These are phyloP conservation scores for Sphagnum fallax DNA, from an alignment of 228 moss, liverwort and hornwort genomes.

Conservation along the genomic window DNA sequence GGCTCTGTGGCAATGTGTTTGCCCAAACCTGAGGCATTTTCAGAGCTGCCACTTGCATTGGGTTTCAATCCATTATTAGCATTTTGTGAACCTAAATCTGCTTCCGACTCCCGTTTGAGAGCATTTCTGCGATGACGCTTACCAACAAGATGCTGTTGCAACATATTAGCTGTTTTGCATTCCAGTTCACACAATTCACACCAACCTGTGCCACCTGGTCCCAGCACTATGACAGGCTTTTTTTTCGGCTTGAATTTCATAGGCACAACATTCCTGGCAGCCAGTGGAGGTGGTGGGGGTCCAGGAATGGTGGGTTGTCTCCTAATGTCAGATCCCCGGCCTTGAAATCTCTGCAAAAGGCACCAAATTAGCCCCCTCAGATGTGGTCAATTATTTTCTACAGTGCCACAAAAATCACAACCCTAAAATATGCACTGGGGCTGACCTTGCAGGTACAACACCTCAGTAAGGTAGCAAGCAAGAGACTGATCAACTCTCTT, in stretches of 20 bases:
- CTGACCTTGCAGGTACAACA: too few species aligned
- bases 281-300: constrained; percentile 1
- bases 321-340: constrained; percentile 1
- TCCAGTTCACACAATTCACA: constrained; percentile 12
- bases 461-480: too few species aligned
- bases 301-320: background rate
- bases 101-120: constrained; percentile 5
- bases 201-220: constrained; percentile 13
- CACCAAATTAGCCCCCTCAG: background rate
- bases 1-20: background rate
- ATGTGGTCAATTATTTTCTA: too few species aligned
- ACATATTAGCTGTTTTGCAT: constrained; percentile 15
- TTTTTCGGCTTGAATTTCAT: constrained; percentile 3
- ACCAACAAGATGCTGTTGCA: constrained; percentile 13
- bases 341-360: background rate
- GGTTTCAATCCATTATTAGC: background rate
- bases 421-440: too few species aligned
- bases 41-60: background rate
- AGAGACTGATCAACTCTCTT: too few species aligned
- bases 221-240: background rate
- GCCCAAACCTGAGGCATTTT: background rate
- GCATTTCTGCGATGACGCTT: constrained; percentile 12
- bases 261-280: background rate
- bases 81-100: background rate
- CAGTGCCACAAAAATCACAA: too few species aligned